phyloP scores from a whole-genome alignment of 805 yeast genomes.

The Metahyphopichia silvanorum region DNA sequence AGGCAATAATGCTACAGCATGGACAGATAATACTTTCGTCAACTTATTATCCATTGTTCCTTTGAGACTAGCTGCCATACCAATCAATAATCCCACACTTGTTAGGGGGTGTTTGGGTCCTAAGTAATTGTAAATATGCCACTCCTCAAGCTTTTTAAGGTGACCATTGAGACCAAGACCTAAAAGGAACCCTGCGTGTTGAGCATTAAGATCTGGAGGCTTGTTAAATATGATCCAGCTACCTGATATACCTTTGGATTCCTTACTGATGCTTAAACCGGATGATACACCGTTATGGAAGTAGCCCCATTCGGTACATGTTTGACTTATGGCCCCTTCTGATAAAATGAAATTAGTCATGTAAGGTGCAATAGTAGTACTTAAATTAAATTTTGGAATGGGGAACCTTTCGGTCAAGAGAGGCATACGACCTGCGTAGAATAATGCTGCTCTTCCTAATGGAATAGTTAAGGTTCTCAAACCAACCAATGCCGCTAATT shows the following conservation, averaged over 20 bases:
- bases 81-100: constrained; percentile 82
- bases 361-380: constrained; percentile 60
- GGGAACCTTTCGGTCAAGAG: constrained; percentile 82
- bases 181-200: constrained; percentile 91
- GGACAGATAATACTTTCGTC: constrained; percentile 89
- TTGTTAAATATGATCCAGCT: constrained; percentile 90
- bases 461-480: constrained; percentile 74
- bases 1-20: constrained; percentile 87
- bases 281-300: constrained; percentile 91
- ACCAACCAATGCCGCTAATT: constrained; percentile 58
- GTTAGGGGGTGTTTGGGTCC: constrained; percentile 86
- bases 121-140: constrained; percentile 92
- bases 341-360: constrained; percentile 62
- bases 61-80: constrained; percentile 85
- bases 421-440: constrained; percentile 67
- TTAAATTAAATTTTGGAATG: constrained; percentile 71
- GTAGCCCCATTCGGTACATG: constrained; percentile 70
- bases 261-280: constrained; percentile 72
- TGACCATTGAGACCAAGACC: constrained; percentile 94
- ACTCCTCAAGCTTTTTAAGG: constrained; percentile 76
- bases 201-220: constrained; percentile 66
- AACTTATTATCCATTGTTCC: constrained; percentile 84
- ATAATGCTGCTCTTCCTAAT: constrained; percentile 73
- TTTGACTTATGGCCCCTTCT: constrained; percentile 48
- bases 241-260: constrained; percentile 70